Base-by-base conservation (phyloP, 306 rosid species). In the Adenanthera pavonina region DNA sequence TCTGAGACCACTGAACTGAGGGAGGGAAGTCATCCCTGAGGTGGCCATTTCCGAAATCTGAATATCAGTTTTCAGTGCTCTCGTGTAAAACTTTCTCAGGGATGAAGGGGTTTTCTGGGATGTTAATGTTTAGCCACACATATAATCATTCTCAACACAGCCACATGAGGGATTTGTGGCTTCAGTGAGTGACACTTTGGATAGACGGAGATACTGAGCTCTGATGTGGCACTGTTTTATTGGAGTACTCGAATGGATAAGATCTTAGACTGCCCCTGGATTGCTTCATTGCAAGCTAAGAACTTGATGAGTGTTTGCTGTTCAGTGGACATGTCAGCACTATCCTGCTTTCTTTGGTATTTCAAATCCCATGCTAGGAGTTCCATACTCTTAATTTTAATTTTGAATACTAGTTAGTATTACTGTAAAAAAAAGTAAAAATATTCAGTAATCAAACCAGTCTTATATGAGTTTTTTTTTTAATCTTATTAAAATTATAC, bases 1-100 rank as follows among this genome's bases (percentile, higher is more conserved):
- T 82, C 87, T 88, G 41, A 95, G 90, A 40, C 98, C 97, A 86
- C 1, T 88, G 90, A 92, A 92, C 19, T 93, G 99, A 36, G 98
- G 97, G 81, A 95, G 82, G 61, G 93, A 86, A 48, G 92, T 87
- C 75, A 88, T 89, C 79, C 89, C 81, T 2, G 96, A 77, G 33
- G 91, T 74, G 64, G 99, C 97, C 99, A 95, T 95, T 86, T 76
- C 69, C 62, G 5, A 36, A 64, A 52, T 20, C 67, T 69, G 60
- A 52, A 83, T 52, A 44, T 8, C 9, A 61, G 48, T 36, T 41
- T 41, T 41, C 46, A 41, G 46, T 4, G 46, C 35, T 56, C 59
- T 20, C 46, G 30, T 25, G 30, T 25, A 25, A 25, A 25, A 7
- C n/a, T 7, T 36, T 13, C 10, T 41, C 25, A 36, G 16, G 74